A percentile compares a stretch with the other conserved stretches of the same genome.
phyloP scores from a whole-genome alignment of 768 basidiomycete species.

The Kondoa subrosea region DNA sequence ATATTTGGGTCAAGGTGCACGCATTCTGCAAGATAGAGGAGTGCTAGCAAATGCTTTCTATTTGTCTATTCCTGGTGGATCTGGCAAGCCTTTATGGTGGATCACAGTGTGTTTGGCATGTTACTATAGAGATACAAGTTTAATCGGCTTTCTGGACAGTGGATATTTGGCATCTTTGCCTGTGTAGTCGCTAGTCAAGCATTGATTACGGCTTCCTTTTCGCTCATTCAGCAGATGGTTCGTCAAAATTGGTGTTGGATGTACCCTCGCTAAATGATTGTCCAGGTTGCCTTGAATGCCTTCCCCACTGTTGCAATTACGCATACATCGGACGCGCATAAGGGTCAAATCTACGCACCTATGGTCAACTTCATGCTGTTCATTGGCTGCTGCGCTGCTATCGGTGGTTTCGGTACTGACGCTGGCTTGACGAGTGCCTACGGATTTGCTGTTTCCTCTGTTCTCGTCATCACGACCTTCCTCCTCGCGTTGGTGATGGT shows the following conservation, averaged over 20 bases:
- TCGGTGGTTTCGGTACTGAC: slow-evolving; percentile 41
- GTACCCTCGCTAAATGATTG: slow-evolving; percentile 34
- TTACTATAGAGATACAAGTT: no score
- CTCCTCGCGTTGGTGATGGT: slow-evolving; percentile 45
- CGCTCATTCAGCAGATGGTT: slow-evolving; percentile 45
- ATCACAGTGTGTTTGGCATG: no score
- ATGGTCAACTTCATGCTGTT: slow-evolving; percentile 42
- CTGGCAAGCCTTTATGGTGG: slow-evolving; percentile 32
- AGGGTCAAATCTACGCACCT: slow-evolving; percentile 49
- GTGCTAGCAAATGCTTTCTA: background rate
- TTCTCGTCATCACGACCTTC: slow-evolving; percentile 48
- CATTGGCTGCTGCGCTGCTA: slow-evolving; percentile 3
- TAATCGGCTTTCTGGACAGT: no score
- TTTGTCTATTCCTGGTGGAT: background rate
- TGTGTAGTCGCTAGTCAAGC: no score
- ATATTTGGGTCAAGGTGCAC: slow-evolving; percentile 56
- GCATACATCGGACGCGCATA: background rate
- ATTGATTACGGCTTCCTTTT: slow-evolving; percentile 50
- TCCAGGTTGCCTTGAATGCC: slow-evolving; percentile 40
- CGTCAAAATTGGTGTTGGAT: slow-evolving; percentile 29
- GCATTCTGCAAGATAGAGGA: slow-evolving; percentile 39
- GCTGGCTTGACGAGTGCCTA: slow-evolving; percentile 45
- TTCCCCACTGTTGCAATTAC: background rate
- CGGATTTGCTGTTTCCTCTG: slow-evolving; percentile 49
- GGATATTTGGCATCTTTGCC: no score